Conservation (phyloP, 1,284 basidiomycete species). For the Phlebopus sp. region DNA sequence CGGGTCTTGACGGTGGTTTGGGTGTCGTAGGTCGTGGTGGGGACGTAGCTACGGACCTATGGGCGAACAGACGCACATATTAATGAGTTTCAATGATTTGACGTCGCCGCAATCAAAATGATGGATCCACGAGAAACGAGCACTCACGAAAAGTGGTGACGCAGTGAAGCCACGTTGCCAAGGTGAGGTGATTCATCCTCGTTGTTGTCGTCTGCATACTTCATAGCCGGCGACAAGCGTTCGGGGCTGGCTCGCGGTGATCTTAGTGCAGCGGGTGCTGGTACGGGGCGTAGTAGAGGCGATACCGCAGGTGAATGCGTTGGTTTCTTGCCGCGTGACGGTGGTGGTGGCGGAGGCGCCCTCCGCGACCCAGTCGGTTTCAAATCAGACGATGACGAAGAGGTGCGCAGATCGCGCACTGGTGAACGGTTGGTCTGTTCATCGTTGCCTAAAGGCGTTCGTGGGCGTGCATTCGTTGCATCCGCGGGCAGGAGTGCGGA, state of each 20-base stretch:
- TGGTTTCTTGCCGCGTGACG: constrained; percentile 41
- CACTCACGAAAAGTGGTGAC: constrained; percentile 54
- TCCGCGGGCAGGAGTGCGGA: constrained; percentile 27
- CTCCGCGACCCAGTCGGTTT: constrained; percentile 38
- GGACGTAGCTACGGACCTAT: constrained; percentile 14
- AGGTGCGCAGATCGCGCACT: constrained; percentile 35
- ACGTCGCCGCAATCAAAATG: neutral
- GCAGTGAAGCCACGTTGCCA: constrained; percentile 42
- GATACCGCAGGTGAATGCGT: constrained; percentile 37
- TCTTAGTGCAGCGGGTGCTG: constrained; percentile 32
- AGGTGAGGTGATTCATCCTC: constrained; percentile 18
- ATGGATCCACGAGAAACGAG: neutral
- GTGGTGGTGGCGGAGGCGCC: constrained; percentile 61
- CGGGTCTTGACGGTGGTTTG: constrained; percentile 11
- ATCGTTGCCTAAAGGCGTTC: constrained; percentile 37
- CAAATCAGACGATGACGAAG: constrained; percentile 39
- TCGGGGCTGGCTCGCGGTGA: constrained; percentile 23
- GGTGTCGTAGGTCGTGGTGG: constrained; percentile 21
- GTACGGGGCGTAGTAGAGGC: constrained; percentile 44
- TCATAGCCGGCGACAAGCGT: constrained; percentile 14
- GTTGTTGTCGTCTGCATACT: constrained; percentile 14
- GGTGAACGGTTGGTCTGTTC: constrained; percentile 20
- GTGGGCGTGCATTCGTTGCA: constrained; percentile 37
- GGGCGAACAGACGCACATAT: neutral
- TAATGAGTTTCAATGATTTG: neutral